Evolutionary conservation across 192 early-diverging fungal genomes (phyloP).

Genomic region (Backusella morwellensis): DNA sequence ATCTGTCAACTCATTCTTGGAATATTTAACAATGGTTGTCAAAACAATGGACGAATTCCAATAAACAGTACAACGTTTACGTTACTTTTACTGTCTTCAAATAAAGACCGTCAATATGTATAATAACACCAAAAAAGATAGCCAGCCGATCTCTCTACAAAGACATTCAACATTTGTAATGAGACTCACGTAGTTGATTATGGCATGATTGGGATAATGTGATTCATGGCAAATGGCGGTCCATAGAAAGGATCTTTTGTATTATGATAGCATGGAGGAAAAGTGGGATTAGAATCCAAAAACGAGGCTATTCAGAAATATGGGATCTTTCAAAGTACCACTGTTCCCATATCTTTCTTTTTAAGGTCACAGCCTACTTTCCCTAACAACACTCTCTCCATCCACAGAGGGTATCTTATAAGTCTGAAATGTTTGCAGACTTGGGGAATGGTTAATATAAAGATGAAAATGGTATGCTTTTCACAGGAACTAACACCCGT

Average conservation of each 20-base stretch:
- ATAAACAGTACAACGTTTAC: not conserved
- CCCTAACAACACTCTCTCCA: not conserved
- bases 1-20: slow-evolving; percentile 49
- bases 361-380: too few species aligned
- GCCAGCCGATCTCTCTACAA: not conserved
- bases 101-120: not conserved
- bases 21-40: slow-evolving; percentile 47
- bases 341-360: too few species aligned
- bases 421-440: not conserved
- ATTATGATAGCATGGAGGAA: not conserved
- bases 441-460: too few species aligned
- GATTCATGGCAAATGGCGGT: not conserved
- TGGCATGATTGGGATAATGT: not conserved
- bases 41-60: slow-evolving; percentile 43
- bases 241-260: not conserved
- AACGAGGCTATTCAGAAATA: too few species aligned
- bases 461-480: too few species aligned
- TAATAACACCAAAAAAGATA: not conserved
- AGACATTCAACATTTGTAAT: too few species aligned
- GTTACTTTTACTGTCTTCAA: not conserved
- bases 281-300: too few species aligned
- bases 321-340: too few species aligned
- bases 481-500: too few species aligned
- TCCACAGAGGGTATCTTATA: not conserved
- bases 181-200: not conserved